Conservation (phyloP, 2,329 filamentous ascomycete species). For the Venturia effusa region DNA sequence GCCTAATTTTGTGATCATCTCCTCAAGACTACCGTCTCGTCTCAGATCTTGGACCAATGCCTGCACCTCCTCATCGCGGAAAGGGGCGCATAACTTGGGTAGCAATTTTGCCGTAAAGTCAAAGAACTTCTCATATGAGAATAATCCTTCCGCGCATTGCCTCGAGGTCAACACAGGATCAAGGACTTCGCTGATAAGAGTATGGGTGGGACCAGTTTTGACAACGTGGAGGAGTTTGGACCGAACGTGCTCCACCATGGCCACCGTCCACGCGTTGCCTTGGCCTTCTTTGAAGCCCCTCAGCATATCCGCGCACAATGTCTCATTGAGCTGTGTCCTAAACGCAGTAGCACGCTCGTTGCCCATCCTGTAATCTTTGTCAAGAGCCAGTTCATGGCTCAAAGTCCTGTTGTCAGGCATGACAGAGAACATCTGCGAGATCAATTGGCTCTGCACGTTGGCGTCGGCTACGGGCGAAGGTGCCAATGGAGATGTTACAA, state of each 20-base stretch:
- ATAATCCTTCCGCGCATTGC: conserved; percentile 60
- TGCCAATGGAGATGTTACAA: conserved; percentile 44
- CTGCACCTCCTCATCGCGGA: conserved; percentile 67
- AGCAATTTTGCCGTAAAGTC: conserved; percentile 62
- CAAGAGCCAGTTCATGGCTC: conserved; percentile 70
- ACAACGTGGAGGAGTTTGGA: conserved; percentile 63
- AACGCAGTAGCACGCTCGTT: conserved; percentile 41
- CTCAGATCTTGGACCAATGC: conserved; percentile 50
- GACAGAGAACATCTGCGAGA: conserved; percentile 45
- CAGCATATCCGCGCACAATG: conserved; percentile 51
- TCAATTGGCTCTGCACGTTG: conserved; percentile 30
- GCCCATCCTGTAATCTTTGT: conserved; percentile 66
- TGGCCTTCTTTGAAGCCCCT: conserved; percentile 52
- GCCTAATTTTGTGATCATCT: conserved; percentile 66
- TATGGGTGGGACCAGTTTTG: conserved; percentile 48
- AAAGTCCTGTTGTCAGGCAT: conserved; percentile 65
- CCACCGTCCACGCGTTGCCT: conserved; percentile 56
- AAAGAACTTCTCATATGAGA: conserved; percentile 76
- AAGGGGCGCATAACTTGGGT: conserved; percentile 69
- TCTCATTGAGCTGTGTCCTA: conserved; percentile 49
- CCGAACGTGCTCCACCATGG: conserved; percentile 60
- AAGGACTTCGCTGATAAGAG: conserved; percentile 63
- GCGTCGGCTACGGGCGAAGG: conserved; percentile 14
- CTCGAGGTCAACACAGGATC: conserved; percentile 60
- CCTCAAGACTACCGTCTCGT: conserved; percentile 37